phyloP scores from a whole-genome alignment of 306 rosid species.

The Malus fusca region DNA sequence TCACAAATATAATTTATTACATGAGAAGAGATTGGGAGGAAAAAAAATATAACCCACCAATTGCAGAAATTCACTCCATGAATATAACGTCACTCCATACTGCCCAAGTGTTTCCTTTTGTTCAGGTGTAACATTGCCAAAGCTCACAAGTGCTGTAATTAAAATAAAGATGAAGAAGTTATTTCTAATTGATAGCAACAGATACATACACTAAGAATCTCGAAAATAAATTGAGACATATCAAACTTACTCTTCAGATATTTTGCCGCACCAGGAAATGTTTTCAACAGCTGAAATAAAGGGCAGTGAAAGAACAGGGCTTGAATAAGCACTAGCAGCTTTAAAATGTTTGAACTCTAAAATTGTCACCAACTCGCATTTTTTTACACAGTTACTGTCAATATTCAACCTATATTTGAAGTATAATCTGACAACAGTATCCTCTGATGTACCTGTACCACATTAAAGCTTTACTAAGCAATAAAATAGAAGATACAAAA shows the following conservation, averaged over 20 bases:
- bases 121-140: constrained; percentile 65
- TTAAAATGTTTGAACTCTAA: neutral
- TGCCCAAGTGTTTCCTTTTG: constrained; percentile 62
- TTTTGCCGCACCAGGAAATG: constrained; percentile 56
- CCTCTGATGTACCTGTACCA: neutral
- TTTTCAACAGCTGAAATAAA: constrained; percentile 72
- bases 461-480: neutral
- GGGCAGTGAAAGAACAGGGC: constrained; percentile 11
- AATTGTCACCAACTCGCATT: neutral
- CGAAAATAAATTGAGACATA: constrained; percentile 2
- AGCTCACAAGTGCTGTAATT: constrained; percentile 77
- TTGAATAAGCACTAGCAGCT: neutral
- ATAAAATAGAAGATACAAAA: neutral
- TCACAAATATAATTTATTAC: neutral
- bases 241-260: constrained; percentile 56
- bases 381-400: neutral
- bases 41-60: constrained; percentile 45
- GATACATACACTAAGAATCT: constrained; percentile 10
- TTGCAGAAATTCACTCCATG: constrained; percentile 77
- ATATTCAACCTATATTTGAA: neutral
- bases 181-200: neutral
- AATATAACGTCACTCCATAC: constrained; percentile 53
- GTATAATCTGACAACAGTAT: neutral
- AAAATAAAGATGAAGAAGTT: neutral
- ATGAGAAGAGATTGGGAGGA: neutral